Evolutionary conservation across 176 grass and related monocot genomes (phyloP).

Genomic region (Bothriochloa decipiens): DNA sequence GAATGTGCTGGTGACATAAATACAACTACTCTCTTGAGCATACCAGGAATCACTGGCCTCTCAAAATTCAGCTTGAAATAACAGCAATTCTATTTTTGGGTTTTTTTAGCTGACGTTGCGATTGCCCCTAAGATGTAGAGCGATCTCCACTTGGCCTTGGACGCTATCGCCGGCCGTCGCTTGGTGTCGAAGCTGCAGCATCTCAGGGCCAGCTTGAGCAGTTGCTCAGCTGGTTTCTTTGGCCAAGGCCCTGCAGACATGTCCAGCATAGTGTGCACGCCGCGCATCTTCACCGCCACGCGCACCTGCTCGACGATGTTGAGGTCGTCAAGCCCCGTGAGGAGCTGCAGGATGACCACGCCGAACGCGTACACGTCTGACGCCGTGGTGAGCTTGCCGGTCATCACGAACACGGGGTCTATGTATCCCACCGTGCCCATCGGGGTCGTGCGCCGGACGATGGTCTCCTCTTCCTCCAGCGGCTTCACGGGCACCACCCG

Average conservation of each 20-base stretch:
- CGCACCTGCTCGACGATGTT: conserved; percentile 43
- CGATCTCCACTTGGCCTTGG: conserved; percentile 42
- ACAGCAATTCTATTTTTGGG: conserved; percentile 17
- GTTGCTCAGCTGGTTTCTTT: conserved; percentile 35
- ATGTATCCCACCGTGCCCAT: conserved; percentile 57
- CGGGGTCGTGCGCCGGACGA: conserved; percentile 44
- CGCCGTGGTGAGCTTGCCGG: conserved; percentile 51
- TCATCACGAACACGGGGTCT: conserved; percentile 51
- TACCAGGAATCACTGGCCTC: too few relatives aligned
- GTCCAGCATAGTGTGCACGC: conserved; percentile 36
- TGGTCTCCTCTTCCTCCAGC: conserved; percentile 33
- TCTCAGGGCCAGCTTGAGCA: conserved; percentile 40
- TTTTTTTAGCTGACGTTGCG: conserved; percentile 17
- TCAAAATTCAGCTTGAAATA: too few relatives aligned
- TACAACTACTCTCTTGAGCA: too few relatives aligned
- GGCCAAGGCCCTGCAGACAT: conserved; percentile 47
- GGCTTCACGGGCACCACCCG: conserved; percentile 42
- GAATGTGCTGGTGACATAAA: too few relatives aligned
- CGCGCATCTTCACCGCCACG: conserved; percentile 30
- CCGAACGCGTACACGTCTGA: conserved; percentile 57
- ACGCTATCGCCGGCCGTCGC: conserved; percentile 42
- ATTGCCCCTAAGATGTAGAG: conserved; percentile 43
- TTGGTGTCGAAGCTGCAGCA: conserved; percentile 53
- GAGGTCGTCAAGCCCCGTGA: conserved; percentile 44
- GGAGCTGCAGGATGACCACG: conserved; percentile 47